Evolutionary conservation across 177 flowering plant genomes (phyloP).

Genomic region (Vitis hybrid): DNA sequence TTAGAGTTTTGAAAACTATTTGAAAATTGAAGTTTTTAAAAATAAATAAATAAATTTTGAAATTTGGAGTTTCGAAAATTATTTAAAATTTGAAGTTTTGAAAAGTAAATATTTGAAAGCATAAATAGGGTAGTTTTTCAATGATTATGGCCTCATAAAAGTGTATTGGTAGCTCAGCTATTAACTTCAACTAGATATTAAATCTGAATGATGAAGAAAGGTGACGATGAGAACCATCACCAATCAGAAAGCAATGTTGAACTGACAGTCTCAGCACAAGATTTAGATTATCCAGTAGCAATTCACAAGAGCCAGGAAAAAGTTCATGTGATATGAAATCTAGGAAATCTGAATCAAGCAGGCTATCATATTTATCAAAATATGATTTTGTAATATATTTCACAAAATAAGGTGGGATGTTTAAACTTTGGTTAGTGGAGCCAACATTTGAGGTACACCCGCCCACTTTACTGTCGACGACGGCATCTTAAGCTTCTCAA

Average conservation of each 20-base stretch:
- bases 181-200: slow-evolving; percentile 20
- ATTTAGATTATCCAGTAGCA: slow-evolving; percentile 13
- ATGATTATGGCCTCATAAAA: slow-evolving; percentile 52
- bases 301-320: slow-evolving; percentile 29
- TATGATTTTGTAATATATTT: slow-evolving; percentile 50
- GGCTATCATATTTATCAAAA: slow-evolving; percentile 39
- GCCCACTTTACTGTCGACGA: background rate
- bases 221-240: slow-evolving; percentile 93
- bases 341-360: slow-evolving; percentile 46
- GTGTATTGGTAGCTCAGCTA: slow-evolving; percentile 21
- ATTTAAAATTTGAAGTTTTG: too few relatives aligned
- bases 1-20: too few relatives aligned
- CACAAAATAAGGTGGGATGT: slow-evolving; percentile 14
- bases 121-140: slow-evolving; percentile 57
- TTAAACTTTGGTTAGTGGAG: slow-evolving; percentile 3
- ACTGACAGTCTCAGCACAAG: slow-evolving; percentile 23
- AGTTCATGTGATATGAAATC: slow-evolving; percentile 34
- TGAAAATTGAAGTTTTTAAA: too few relatives aligned
- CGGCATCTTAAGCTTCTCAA: too few relatives aligned
- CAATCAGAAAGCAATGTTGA: slow-evolving; percentile 46
- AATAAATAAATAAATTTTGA: too few relatives aligned
- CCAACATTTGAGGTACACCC: background rate
- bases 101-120: too few relatives aligned
- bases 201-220: slow-evolving; percentile 48
- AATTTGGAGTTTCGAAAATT: too few relatives aligned